Percentiles rank a stretch among this genome's conserved stretches.
Conservation (phyloP, 495 filamentous ascomycete genomes). For the Podospora conica region DNA sequence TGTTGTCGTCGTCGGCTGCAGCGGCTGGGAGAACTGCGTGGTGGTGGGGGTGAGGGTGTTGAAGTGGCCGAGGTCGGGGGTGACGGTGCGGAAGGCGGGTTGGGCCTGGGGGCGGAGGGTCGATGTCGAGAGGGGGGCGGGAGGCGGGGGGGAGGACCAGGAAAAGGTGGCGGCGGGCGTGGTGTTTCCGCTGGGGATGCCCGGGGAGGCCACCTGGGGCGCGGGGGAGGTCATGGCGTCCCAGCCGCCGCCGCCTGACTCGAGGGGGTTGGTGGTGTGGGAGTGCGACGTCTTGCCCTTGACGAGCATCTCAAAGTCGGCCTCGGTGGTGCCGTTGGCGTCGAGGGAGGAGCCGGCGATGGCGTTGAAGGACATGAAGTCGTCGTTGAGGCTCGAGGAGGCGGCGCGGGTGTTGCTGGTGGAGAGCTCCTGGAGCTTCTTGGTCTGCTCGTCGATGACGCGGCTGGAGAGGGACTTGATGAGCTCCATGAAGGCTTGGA, state of each 20-base stretch:
- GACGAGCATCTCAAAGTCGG: conserved; percentile 82
- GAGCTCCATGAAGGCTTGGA: conserved; percentile 77
- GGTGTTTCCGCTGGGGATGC: conserved; percentile 15
- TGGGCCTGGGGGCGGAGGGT: conserved; percentile 34
- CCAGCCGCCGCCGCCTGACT: conserved; percentile 44
- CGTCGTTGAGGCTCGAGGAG: conserved; percentile 35
- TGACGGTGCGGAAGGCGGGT: conserved; percentile 46
- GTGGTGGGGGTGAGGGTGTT: conserved; percentile 43
- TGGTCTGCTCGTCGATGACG: conserved; percentile 81
- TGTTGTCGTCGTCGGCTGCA: conserved; percentile 32
- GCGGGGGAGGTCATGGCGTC: conserved; percentile 22
- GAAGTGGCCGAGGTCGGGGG: conserved; percentile 47
- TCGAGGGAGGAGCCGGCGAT: conserved; percentile 44
- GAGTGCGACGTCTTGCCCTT: conserved; percentile 49
- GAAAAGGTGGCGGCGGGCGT: conserved; percentile 46
- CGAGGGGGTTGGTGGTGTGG: conserved; percentile 28
- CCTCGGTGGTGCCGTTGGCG: conserved; percentile 49
- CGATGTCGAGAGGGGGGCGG: conserved; percentile 30
- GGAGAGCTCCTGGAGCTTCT: conserved; percentile 78
- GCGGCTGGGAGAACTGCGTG: conserved; percentile 49
- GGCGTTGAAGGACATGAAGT: conserved; percentile 56
- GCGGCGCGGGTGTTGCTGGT: conserved; percentile 36
- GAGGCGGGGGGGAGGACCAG: conserved; percentile 46
- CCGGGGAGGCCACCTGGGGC: conserved; percentile 23
- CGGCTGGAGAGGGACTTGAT: conserved; percentile 73